These are phyloP conservation scores for Fusarium vanettenii DNA, from an alignment of 2,329 filamentous ascomycete genomes.

Conservation along the genomic window DNA sequence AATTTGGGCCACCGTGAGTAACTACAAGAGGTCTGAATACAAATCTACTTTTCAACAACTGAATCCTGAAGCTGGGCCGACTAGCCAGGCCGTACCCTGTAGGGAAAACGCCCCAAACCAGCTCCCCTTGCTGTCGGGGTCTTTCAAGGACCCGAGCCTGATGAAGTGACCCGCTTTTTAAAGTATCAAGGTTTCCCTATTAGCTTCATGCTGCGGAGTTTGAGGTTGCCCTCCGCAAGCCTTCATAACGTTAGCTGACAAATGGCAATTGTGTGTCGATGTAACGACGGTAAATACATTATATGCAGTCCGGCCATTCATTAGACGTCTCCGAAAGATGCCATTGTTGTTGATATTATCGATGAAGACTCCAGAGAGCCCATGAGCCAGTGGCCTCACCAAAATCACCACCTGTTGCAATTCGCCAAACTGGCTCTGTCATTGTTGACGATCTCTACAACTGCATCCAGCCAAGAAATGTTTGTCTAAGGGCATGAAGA, in stretches of 20 bases:
- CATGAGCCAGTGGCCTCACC: neutral
- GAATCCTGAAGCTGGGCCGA: no score
- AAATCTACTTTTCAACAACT: neutral
- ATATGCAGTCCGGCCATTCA: no score
- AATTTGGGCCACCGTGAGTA: neutral
- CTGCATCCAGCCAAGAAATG: neutral
- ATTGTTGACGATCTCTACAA: no score
- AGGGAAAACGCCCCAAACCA: no score
- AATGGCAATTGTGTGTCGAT: neutral
- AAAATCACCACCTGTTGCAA: neutral
- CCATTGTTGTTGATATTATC: no score
- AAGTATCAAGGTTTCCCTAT: neutral
- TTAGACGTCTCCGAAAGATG: no score
- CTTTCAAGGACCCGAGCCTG: neutral
- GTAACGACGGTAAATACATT: neutral
- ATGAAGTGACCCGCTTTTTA: neutral
- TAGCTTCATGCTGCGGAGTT: neutral
- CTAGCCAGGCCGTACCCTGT: no score
- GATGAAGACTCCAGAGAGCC: no score
- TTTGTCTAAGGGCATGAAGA: no score
- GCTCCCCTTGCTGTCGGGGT: no score
- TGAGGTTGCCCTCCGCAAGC: neutral
- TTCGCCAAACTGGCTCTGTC: no score
- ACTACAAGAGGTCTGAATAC: neutral
- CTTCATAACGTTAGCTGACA: neutral